A percentile compares a stretch with the other conserved stretches of the same genome.
Conservation (phyloP, 805 yeast genomes). For the Lipomyces sp. region DNA sequence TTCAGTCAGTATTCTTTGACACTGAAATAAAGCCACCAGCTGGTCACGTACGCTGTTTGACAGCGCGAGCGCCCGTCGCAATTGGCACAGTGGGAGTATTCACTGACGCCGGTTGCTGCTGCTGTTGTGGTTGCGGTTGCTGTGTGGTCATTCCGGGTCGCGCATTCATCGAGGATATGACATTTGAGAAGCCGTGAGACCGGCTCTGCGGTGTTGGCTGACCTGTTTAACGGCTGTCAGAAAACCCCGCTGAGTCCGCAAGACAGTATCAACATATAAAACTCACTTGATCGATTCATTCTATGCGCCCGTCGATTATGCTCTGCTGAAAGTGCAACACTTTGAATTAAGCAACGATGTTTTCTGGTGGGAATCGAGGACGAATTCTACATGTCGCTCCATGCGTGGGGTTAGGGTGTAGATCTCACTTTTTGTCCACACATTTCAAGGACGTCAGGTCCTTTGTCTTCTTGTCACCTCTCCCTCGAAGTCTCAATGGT, state of each 20-base stretch:
- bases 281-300: slow-evolving; percentile 17
- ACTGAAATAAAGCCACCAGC: too few species aligned
- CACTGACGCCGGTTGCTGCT: not conserved
- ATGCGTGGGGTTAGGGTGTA: too few species aligned
- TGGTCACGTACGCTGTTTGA: too few species aligned
- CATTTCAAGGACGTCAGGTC: too few species aligned
- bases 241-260: not conserved
- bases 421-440: too few species aligned
- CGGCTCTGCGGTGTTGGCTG: slow-evolving; percentile 21
- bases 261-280: not conserved
- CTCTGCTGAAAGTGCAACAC: too few species aligned
- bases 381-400: too few species aligned
- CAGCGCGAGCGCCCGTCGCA: not conserved
- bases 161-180: slow-evolving; percentile 20
- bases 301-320: not conserved
- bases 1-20: too few species aligned
- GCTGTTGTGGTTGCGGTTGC: not conserved
- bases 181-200: slow-evolving; percentile 22
- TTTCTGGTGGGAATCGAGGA: too few species aligned
- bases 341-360: too few species aligned
- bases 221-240: slow-evolving; percentile 2
- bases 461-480: too few species aligned
- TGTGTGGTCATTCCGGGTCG: slow-evolving; percentile 3
- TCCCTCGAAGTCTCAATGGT: too few species aligned
- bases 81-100: not conserved